Percentiles rank a stretch among this genome's conserved stretches.
phyloP scores from a whole-genome alignment of 768 basidiomycete genomes.

The Exidia glandulosa region DNA sequence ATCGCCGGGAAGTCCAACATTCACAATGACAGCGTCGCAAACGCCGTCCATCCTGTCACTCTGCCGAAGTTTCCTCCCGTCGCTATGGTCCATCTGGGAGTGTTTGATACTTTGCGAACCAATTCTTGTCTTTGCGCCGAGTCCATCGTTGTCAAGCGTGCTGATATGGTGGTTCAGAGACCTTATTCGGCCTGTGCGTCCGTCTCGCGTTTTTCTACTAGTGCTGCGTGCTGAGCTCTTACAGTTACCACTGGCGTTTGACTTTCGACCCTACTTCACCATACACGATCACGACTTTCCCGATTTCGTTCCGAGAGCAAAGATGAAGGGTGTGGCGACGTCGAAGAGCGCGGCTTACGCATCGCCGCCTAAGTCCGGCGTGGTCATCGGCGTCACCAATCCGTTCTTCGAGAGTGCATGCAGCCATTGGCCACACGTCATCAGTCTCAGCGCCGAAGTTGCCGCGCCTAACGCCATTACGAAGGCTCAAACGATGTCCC shows the following conservation, averaged over 20 bases:
- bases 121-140: conserved; percentile 68
- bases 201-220: neutral
- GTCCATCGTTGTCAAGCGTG: conserved; percentile 74
- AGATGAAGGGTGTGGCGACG: no score
- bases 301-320: conserved; percentile 36
- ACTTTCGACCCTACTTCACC: conserved; percentile 90
- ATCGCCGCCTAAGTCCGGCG: conserved; percentile 56
- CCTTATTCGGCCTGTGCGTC: conserved; percentile 65
- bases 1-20: neutral
- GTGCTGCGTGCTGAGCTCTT: neutral
- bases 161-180: conserved; percentile 82
- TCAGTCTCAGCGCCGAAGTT: conserved; percentile 46
- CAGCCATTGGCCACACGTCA: conserved; percentile 74
- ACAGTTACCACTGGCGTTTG: conserved; percentile 73
- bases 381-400: conserved; percentile 79
- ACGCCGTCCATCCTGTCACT: conserved; percentile 45
- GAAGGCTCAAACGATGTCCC: neutral
- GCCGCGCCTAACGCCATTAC: neutral
- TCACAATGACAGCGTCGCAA: conserved; percentile 37
- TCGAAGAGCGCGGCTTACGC: neutral
- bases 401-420: conserved; percentile 75
- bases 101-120: conserved; percentile 87
- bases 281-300: conserved; percentile 86
- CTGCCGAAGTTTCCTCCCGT: conserved; percentile 16
- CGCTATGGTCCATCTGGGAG: conserved; percentile 64